Evolutionary conservation across 768 basidiomycete genomes (phyloP).

Genomic region (Suillus brevipes): DNA sequence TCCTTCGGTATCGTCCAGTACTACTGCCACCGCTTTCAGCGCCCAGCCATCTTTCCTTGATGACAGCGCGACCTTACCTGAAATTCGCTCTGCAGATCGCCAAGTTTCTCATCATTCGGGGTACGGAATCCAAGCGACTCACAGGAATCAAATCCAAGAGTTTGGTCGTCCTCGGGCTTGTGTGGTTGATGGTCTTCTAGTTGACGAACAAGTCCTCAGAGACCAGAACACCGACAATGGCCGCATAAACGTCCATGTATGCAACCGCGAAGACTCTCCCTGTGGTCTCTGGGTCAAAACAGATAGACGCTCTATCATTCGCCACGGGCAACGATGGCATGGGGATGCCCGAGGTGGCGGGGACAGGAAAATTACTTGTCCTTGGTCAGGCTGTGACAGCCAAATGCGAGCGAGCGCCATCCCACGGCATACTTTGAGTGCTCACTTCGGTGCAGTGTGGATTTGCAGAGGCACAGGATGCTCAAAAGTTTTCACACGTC

Average conservation of each 20-base stretch:
- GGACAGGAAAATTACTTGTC: neutral
- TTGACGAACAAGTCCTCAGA: neutral
- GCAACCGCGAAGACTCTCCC: neutral
- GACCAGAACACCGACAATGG: neutral
- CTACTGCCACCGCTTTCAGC: neutral
- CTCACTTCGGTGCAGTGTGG: neutral
- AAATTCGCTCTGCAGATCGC: neutral
- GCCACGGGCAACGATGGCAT: conserved; percentile 8
- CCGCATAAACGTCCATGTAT: neutral
- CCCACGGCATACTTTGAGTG: neutral
- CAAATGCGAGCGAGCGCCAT: neutral
- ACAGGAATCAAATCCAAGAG: neutral
- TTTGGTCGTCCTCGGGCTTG: neutral
- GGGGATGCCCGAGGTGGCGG: neutral
- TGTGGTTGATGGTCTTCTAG: neutral
- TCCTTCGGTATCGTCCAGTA: neutral
- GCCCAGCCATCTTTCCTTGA: neutral
- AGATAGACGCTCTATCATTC: conserved; percentile 4
- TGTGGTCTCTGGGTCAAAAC: conserved; percentile 9
- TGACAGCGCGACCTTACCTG: neutral
- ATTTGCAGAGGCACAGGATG: neutral
- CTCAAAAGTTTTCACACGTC: neutral
- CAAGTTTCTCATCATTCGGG: neutral
- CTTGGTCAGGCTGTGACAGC: conserved; percentile 5
- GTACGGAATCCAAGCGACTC: neutral